Conservation (phyloP, 2,329 filamentous ascomycete genomes). For the Malbranchea cinnamomea region DNA sequence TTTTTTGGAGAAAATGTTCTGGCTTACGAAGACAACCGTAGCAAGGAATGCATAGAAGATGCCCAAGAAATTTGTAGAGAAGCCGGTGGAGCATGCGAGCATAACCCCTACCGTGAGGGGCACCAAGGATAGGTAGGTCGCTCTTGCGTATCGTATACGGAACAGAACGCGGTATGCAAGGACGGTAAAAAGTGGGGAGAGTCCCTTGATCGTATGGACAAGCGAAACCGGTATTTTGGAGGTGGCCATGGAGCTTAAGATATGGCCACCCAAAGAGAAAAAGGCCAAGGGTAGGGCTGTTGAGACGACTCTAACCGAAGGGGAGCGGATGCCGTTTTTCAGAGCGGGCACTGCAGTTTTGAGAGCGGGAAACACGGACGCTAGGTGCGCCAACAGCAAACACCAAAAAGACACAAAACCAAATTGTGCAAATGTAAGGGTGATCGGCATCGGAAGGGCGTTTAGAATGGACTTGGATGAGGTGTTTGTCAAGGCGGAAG, state of each 20-base stretch:
- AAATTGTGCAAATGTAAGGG: conserved; percentile 86
- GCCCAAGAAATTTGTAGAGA: conserved; percentile 78
- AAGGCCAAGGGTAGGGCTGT: conserved; percentile 82
- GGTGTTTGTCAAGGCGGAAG: conserved; percentile 89
- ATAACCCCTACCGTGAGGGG: conserved; percentile 89
- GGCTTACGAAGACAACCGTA: conserved; percentile 90
- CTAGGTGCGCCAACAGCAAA: conserved; percentile 60
- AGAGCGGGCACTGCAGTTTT: conserved; percentile 61
- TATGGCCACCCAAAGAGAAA: conserved; percentile 88
- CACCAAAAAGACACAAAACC: conserved; percentile 83
- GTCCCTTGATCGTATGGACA: conserved; percentile 95
- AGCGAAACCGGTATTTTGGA: conserved; percentile 90
- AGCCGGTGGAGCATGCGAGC: conserved; percentile 85
- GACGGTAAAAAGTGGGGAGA: conserved; percentile 91
- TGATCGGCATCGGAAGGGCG: conserved; percentile 77
- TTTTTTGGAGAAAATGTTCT: conserved; percentile 97
- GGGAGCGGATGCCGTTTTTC: conserved; percentile 67
- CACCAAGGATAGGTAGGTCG: conserved; percentile 80
- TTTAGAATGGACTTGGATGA: conserved; percentile 96
- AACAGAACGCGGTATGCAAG: conserved; percentile 82
- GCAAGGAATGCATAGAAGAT: conserved; percentile 76
- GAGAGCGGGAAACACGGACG: conserved; percentile 55
- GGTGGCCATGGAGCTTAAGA: conserved; percentile 85
- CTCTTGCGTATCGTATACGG: conserved; percentile 69
- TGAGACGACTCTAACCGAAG: conserved; percentile 64